A percentile compares a stretch with the other conserved stretches of the same genome.
Conservation (phyloP, 2,329 filamentous ascomycete species). For the Sporothrix pallida region DNA sequence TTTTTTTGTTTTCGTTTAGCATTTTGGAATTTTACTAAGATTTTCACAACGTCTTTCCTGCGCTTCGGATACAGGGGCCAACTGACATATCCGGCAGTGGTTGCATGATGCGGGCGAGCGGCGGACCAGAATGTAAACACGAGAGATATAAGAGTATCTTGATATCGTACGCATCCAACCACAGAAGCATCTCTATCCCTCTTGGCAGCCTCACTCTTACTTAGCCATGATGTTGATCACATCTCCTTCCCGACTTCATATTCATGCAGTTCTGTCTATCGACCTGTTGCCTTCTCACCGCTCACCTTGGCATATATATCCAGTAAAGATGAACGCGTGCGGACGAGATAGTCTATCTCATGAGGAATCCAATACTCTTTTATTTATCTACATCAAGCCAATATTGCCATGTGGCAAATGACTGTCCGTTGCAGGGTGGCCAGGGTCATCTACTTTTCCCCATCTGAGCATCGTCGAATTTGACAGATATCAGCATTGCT, state of each 20-base stretch:
- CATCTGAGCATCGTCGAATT: neutral
- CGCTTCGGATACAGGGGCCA: neutral
- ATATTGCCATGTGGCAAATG: constrained; percentile 14
- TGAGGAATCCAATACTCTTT: neutral
- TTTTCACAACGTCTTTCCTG: neutral
- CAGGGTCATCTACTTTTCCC: neutral
- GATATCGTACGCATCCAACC: neutral
- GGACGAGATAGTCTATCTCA: neutral
- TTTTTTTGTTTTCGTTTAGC: neutral
- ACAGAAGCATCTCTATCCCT: neutral
- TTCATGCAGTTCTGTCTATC: neutral
- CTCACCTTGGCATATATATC: constrained; percentile 2
- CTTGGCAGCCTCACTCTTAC: neutral
- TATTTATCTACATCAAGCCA: neutral
- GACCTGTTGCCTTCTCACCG: neutral
- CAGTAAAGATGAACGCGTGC: neutral
- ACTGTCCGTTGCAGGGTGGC: neutral
- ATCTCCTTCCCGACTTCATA: neutral
- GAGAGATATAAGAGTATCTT: neutral
- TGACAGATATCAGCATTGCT: neutral
- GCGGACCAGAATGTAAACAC: constrained; percentile 3
- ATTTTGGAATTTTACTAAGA: neutral
- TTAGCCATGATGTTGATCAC: neutral
- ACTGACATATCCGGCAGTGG: constrained; percentile 14
- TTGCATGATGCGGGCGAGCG: neutral